A percentile compares a stretch with the other conserved stretches of the same genome.
phyloP scores from a whole-genome alignment of 2,329 filamentous ascomycete genomes.

The Beauveria medogensis region DNA sequence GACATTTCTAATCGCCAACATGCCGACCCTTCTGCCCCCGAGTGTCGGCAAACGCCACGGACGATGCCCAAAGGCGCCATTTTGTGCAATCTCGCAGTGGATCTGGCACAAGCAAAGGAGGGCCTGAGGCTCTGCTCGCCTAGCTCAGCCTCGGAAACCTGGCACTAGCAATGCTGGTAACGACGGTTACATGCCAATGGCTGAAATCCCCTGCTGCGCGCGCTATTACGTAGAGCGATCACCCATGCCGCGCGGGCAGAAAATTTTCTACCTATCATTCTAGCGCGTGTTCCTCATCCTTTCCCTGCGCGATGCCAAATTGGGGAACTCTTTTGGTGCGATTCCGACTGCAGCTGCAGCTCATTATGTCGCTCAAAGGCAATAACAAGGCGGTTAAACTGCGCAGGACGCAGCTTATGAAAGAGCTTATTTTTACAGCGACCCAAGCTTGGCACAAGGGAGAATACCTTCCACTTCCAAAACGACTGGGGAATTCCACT shows the following conservation, averaged over 20 bases:
- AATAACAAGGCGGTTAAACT: neutral
- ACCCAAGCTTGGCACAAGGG: neutral
- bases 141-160: neutral
- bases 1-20: neutral
- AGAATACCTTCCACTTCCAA: no score
- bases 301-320: slow-evolving; percentile 2
- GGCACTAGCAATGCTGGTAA: neutral
- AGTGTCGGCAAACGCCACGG: neutral
- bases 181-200: slow-evolving; percentile 1
- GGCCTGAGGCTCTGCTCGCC: slow-evolving; percentile 10
- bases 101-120: slow-evolving; percentile 2
- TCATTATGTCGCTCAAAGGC: neutral
- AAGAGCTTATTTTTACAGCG: neutral
- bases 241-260: neutral
- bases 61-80: neutral
- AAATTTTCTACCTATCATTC: slow-evolving; percentile 7
- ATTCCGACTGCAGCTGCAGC: neutral
- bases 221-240: neutral
- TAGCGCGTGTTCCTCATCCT: slow-evolving; percentile 1
- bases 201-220: neutral
- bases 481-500: neutral
- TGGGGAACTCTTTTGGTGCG: neutral
- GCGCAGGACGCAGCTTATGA: slow-evolving; percentile 1
- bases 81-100: slow-evolving; percentile 8
- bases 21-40: neutral